A percentile compares a stretch with the other conserved stretches of the same genome.
Conservation (phyloP, 2,329 filamentous ascomycete genomes). For the Paecilomyces sp. region DNA sequence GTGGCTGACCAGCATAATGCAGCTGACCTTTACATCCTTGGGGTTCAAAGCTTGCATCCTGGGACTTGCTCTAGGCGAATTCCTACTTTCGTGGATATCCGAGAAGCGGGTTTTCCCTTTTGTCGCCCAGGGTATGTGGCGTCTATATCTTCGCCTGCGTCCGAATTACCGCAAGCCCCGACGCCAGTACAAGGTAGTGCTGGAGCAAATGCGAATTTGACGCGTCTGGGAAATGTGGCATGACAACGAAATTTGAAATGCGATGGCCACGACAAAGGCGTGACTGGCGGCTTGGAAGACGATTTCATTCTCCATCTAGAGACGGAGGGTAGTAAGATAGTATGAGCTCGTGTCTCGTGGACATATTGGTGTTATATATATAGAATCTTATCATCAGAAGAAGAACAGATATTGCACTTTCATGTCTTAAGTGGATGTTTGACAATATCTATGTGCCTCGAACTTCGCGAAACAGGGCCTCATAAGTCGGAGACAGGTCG, state of each 20-base stretch:
- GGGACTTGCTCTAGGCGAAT: constrained; percentile 60
- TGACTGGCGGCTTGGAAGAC: background rate
- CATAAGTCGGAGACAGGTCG: background rate
- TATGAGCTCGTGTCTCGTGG: background rate
- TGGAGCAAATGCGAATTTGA: constrained; percentile 55
- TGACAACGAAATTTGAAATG: background rate
- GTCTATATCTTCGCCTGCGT: constrained; percentile 49
- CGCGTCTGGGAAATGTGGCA: background rate
- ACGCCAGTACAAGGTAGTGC: constrained; percentile 80
- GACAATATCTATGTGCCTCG: background rate
- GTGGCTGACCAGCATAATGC: constrained; percentile 69
- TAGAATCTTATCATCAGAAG: background rate
- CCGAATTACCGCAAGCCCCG: constrained; percentile 62
- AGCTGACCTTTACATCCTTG: constrained; percentile 69
- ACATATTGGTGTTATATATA: background rate
- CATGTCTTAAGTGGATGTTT: background rate
- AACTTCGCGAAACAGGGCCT: background rate
- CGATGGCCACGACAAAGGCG: background rate
- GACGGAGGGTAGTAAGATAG: background rate
- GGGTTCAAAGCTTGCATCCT: constrained; percentile 69
- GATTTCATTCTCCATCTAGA: background rate
- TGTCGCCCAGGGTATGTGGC: constrained; percentile 62
- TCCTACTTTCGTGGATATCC: constrained; percentile 61
- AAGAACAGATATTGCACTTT: background rate
- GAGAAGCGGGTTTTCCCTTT: constrained; percentile 65